phyloP scores from a whole-genome alignment of 352 stramenopile genomes.

The Pythium grandisporangium region DNA sequence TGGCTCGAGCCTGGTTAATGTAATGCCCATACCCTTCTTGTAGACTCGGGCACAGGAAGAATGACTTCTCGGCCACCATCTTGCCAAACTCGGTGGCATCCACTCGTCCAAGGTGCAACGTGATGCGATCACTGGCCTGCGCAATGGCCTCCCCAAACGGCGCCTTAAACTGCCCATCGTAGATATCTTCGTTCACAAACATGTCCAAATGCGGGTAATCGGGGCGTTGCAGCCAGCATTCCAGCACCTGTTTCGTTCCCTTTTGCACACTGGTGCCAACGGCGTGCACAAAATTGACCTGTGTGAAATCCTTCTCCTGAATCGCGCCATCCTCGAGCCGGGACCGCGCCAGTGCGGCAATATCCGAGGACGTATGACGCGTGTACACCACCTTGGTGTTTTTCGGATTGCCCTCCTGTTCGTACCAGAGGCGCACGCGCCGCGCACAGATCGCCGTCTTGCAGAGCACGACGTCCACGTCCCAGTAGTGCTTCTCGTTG shows the following conservation, averaged over 20 bases:
- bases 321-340: conserved; percentile 8
- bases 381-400: conserved; percentile 42
- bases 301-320: conserved; percentile 21
- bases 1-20: conserved; percentile 57
- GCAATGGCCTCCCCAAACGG: conserved; percentile 3
- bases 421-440: conserved; percentile 33
- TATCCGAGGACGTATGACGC: conserved; percentile 45
- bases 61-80: conserved; percentile 36
- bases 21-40: conserved; percentile 65
- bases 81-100: conserved; percentile 30
- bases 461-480: conserved; percentile 40
- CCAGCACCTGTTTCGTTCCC: conserved; percentile 29
- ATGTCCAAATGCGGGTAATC: conserved; percentile 42
- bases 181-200: conserved; percentile 35
- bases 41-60: conserved; percentile 50
- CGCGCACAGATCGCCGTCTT: conserved; percentile 40
- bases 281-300: conserved; percentile 37
- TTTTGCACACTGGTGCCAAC: conserved; percentile 47
- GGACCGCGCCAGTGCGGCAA: conserved; percentile 23
- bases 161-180: conserved; percentile 22
- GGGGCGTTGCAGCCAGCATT: conserved; percentile 43
- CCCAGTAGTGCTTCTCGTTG: conserved; percentile 29
- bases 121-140: conserved; percentile 16
- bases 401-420: conserved; percentile 42
- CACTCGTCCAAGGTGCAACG: conserved; percentile 26